Evolutionary conservation across 176 grass and related monocot species (phyloP).

Genomic region (Rhynchospora breviuscula): DNA sequence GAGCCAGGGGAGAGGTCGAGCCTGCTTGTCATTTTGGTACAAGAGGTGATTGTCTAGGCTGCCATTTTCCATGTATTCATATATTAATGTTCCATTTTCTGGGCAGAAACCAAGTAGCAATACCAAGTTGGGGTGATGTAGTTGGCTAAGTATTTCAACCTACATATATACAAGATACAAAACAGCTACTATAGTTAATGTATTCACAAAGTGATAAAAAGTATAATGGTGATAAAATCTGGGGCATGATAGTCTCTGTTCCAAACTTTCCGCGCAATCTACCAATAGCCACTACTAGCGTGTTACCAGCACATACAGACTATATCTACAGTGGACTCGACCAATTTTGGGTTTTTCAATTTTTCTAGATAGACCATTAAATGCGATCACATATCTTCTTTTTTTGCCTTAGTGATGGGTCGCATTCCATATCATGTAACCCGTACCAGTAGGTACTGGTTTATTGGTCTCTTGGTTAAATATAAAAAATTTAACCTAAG

Average conservation of each 20-base stretch:
- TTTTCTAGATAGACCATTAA: background rate
- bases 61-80: conserved; percentile 90
- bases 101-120: conserved; percentile 74
- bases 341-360: background rate
- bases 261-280: background rate
- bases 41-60: conserved; percentile 74
- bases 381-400: background rate
- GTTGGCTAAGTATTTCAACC: conserved; percentile 78
- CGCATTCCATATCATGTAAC: background rate
- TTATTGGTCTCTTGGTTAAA: background rate
- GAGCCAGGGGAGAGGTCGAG: conserved; percentile 55
- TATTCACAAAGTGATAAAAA: background rate
- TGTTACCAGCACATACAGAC: background rate
- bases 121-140: conserved; percentile 74
- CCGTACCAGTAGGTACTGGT: background rate
- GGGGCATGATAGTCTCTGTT: background rate
- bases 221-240: background rate
- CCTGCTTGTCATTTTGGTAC: conserved; percentile 22
- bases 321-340: background rate
- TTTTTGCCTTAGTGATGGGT: background rate
- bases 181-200: background rate
- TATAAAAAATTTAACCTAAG: background rate
- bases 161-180: conserved; percentile 16
- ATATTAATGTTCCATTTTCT: conserved; percentile 73
- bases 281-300: background rate